Evolutionary conservation across 768 basidiomycete species (phyloP), one percentile per base, ranked within the genome.

Genomic region (Amanita brunnescens): DNA sequence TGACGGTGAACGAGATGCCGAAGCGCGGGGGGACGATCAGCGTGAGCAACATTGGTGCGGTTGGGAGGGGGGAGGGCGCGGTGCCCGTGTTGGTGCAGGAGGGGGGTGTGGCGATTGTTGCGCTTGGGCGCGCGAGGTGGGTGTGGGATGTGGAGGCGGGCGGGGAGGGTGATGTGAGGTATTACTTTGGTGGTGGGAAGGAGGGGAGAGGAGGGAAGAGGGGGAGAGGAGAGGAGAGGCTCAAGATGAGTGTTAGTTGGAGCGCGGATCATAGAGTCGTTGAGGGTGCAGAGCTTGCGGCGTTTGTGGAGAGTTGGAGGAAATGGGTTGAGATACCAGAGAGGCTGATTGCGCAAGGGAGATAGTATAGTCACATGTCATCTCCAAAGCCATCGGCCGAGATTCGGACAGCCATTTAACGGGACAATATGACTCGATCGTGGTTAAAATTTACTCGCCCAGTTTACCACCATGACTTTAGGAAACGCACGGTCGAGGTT

Each of bases 261-360:
- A 81, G 80, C 54, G 91, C 85, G 43, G 91, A 94, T 58, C 91
- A 94, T 66, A 70, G 91, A 13, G 81, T 94, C 6, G 81, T 92
- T 8, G 91, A 94, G 62, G 91, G 91, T 3, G 91, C 90, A 1
- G 91, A 94, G 68, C 62, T 94, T 55, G 89, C 87, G 48, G 89
- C 87, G 56, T 91, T 94, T 63, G 85, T 91, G 54, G 89, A 92
- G 69, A 71, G 74, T 38, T 94, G 91, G 91, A 78, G 90, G 54
- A 70, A 67, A 13, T 89, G 81, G 72, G 85, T 91, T 13, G 90
- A 92, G 67, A 62, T 67, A 1, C 91, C 91, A 2, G 78, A 75
- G 62, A 72, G 85, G 62, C 60, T 91, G 54, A 76, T 90, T 57
- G 87, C 64, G 14, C 76, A 74, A 41, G 68, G 72, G 26, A 29